Evolutionary conservation across 345 rosid genomes (phyloP), one percentile per base, ranked within the genome.

Genomic region (Draba incana): DNA sequence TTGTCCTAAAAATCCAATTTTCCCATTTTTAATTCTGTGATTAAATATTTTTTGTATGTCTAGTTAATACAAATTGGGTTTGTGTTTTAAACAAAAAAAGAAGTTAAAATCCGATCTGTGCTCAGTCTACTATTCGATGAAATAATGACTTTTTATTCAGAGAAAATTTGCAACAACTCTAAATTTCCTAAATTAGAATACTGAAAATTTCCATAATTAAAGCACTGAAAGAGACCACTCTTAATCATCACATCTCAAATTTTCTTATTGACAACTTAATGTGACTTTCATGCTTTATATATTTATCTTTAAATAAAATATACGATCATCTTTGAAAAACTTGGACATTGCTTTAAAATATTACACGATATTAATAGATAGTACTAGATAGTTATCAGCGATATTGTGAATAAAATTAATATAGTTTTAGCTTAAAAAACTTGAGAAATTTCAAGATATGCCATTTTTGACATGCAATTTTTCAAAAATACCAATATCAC

Each of bases 251-350:
- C 49, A 53, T 71, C 48, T 35, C 58, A 11, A 33, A 62, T 53
- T 71, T 44, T 60, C 55, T 24, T 37, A 46, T 55, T 45, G 33
- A 38, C 5, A 46, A 62, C 6, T 47, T 35, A 53, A 54, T 54
- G 75, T 44, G 63, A 70, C 45, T 51, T 41, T 25, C 31, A 51
- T 39, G 59, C 60, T 60, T 33, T 51, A 60, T 30, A 20, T 60
- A 53, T 42, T 30, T 60, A 52, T 52, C 51, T 62, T 70, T 70
- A 5, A 4, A 70, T 43, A 42, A 70, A 61, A 35, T 70, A 61
- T 43, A 43, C 6, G 13, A 61, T 37, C 53, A 51, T 27, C 41
- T 48, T 62, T 71, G 63, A 54, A 71, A 35, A 53, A 42, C 43
- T 43, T 52, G 69, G 47, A 45, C 38, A 46, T 10, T 54, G 28